These are phyloP conservation scores for Fusarium sacchari DNA, from an alignment of 2,329 filamentous ascomycete species.

Conservation along the genomic window DNA sequence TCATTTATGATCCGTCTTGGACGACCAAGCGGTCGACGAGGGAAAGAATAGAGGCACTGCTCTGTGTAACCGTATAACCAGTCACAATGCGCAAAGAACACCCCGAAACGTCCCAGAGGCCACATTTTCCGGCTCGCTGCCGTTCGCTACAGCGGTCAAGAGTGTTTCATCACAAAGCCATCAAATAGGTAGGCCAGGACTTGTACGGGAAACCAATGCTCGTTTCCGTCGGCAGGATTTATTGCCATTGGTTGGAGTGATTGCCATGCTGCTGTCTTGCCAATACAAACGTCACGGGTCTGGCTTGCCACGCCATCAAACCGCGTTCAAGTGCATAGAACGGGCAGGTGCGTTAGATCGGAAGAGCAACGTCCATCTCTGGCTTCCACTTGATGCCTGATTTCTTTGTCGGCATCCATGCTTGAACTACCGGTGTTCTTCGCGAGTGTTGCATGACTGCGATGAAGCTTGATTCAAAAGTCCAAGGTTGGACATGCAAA, in stretches of 20 bases:
- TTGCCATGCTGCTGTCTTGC: not conserved
- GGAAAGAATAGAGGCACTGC: not conserved
- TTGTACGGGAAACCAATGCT: not conserved
- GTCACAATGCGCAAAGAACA: not conserved
- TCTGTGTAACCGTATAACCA: slow-evolving; percentile 1
- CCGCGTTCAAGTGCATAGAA: not conserved
- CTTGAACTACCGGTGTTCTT: not conserved
- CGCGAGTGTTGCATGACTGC: not conserved
- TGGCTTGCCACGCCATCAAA: not conserved
- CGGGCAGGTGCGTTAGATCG: not conserved
- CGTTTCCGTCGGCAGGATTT: not conserved
- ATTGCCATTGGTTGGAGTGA: not conserved
- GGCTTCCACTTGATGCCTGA: not conserved
- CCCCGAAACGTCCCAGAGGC: not conserved
- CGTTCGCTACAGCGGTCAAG: not conserved
- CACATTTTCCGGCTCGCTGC: not conserved
- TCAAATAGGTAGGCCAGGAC: not conserved
- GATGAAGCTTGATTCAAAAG: not conserved
- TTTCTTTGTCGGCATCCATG: not conserved
- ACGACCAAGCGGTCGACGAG: slow-evolving; percentile 8
- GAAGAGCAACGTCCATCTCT: not conserved
- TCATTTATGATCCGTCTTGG: not conserved
- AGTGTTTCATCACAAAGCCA: not conserved
- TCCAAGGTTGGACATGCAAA: not conserved
- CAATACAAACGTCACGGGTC: not conserved